Evolutionary conservation across 805 yeast genomes (phyloP).

Genomic region (Ascoidea rubescens): DNA sequence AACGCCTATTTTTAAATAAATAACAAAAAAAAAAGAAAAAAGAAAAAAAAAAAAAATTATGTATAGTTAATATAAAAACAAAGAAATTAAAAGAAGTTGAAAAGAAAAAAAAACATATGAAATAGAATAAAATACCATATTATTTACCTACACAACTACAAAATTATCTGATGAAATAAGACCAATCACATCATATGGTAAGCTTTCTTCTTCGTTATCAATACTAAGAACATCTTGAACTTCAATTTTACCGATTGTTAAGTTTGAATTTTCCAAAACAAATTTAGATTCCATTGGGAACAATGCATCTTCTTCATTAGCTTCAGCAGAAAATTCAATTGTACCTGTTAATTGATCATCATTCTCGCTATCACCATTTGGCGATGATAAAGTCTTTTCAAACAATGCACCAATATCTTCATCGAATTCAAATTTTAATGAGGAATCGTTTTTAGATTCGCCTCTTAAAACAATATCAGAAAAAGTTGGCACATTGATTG

Average conservation of each 20-base stretch:
- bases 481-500: constrained; percentile 51
- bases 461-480: constrained; percentile 37
- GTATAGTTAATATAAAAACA: too few species aligned
- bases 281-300: constrained; percentile 80
- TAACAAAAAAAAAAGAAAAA: too few species aligned
- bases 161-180: constrained; percentile 46
- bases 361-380: constrained; percentile 22
- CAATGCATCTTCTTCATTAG: constrained; percentile 64
- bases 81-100: background rate
- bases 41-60: too few species aligned
- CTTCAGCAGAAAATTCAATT: constrained; percentile 67
- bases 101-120: too few species aligned
- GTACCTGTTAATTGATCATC: constrained; percentile 32
- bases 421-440: constrained; percentile 38
- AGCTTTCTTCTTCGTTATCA: constrained; percentile 35
- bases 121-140: too few species aligned
- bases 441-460: constrained; percentile 34
- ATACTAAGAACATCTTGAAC: constrained; percentile 42
- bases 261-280: constrained; percentile 29
- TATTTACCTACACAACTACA: constrained; percentile 27
- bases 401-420: constrained; percentile 64
- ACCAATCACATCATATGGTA: constrained; percentile 58
- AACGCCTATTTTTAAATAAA: background rate
- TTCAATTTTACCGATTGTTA: constrained; percentile 52
- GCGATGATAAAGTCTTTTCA: constrained; percentile 35